Percentiles rank a stretch among this genome's conserved stretches.
Conservation (phyloP, 169 alveolate genomes). For the Eimeria sp. region DNA sequence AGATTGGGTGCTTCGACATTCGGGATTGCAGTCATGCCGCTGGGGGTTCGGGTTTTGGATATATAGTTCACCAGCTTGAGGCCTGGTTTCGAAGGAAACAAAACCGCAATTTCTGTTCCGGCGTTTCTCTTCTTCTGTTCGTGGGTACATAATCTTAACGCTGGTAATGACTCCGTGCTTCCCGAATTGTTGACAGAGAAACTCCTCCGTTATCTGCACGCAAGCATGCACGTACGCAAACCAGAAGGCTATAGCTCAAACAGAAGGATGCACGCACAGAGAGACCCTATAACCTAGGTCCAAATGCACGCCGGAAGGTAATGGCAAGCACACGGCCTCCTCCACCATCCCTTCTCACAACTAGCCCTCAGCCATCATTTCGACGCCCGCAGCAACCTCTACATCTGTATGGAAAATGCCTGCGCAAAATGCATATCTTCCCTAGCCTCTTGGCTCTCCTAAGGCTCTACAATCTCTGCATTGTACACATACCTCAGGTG, state of each 20-base stretch:
- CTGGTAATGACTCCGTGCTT: constrained; percentile 92
- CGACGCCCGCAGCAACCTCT: neutral
- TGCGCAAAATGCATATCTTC: neutral
- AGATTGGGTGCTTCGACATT: neutral
- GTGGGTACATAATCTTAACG: constrained; percentile 92
- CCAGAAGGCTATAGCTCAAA: neutral
- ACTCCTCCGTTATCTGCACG: constrained; percentile 91
- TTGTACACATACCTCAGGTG: constrained; percentile 87
- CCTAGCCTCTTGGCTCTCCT: neutral
- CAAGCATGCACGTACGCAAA: neutral
- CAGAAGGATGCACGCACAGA: neutral
- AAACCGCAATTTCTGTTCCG: constrained; percentile 91
- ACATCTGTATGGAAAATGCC: neutral
- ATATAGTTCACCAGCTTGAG: constrained; percentile 77
- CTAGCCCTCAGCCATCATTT: neutral
- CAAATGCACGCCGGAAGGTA: neutral
- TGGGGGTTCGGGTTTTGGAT: neutral
- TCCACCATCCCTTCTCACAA: neutral
- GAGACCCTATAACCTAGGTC: neutral
- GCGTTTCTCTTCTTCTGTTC: constrained; percentile 91
- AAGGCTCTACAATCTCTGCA: neutral
- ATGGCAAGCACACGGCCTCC: neutral
- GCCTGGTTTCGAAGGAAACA: constrained; percentile 89
- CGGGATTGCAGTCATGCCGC: neutral
- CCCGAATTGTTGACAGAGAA: constrained; percentile 89